Conservation (phyloP, 768 basidiomycete species). For the Cystobasidium ongulense region DNA sequence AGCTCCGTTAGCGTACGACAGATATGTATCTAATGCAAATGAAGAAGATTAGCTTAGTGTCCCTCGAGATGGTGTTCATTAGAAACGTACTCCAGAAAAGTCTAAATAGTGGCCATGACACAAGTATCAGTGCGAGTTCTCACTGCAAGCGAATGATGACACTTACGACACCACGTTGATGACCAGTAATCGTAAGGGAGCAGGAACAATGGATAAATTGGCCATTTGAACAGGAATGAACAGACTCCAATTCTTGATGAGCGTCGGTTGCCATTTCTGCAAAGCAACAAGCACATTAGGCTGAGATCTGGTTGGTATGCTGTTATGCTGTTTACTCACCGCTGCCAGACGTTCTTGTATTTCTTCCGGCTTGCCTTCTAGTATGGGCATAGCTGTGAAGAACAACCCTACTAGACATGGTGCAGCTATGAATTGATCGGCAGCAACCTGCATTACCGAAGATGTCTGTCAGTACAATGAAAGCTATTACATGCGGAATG, state of each 20-base stretch:
- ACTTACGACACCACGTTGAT: conserved; percentile 64
- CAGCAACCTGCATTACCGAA: conserved; percentile 9
- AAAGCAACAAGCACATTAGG: no score
- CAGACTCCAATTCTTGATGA: conserved; percentile 69
- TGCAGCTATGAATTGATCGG: conserved; percentile 27
- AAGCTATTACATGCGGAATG: neutral
- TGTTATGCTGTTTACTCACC: neutral
- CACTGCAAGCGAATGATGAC: neutral
- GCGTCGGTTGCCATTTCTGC: conserved; percentile 60
- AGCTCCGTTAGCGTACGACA: conserved; percentile 14
- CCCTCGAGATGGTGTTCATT: neutral
- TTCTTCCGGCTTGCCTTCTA: conserved; percentile 28
- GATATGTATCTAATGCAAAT: conserved; percentile 7
- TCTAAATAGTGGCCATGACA: neutral
- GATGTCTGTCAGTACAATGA: neutral
- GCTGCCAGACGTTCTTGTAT: conserved; percentile 9
- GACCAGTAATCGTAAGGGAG: conserved; percentile 64
- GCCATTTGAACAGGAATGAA: conserved; percentile 68
- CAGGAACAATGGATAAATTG: conserved; percentile 59
- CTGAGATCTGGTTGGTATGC: neutral
- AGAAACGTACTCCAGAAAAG: conserved; percentile 25
- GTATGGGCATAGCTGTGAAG: conserved; percentile 29
- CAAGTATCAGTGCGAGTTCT: neutral
- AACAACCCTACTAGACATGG: conserved; percentile 27
- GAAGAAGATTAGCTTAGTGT: neutral